Conservation (phyloP, 2,329 filamentous ascomycete genomes). For the Fusarium sp. region DNA sequence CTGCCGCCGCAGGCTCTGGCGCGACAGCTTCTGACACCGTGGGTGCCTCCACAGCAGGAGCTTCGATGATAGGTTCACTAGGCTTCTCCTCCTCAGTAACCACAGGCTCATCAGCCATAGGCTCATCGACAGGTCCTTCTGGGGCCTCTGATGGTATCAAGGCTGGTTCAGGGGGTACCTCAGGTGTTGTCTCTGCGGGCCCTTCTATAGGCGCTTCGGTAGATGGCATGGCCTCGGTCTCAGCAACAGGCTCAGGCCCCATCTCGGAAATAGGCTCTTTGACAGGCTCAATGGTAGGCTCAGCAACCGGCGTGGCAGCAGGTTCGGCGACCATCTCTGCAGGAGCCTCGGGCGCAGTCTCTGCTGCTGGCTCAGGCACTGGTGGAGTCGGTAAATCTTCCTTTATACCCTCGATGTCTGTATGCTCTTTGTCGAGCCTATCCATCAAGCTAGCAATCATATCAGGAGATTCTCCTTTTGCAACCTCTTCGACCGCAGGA, state of each 20-base stretch:
- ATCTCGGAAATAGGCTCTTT: not conserved
- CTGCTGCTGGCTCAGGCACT: slow-evolving; percentile 1
- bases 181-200: not conserved
- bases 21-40: slow-evolving; percentile 1
- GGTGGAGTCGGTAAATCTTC: not conserved
- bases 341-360: slow-evolving; percentile 25
- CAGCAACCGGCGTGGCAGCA: not conserved
- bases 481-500: slow-evolving; percentile 50
- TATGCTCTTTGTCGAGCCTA: slow-evolving; percentile 57
- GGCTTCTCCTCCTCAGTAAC: slow-evolving; percentile 14
- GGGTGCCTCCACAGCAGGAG: slow-evolving; percentile 2
- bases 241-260: not conserved
- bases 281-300: not conserved
- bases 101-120: not conserved
- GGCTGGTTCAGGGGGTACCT: slow-evolving; percentile 17
- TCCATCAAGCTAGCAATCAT: slow-evolving; percentile 60
- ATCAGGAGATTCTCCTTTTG: slow-evolving; percentile 49
- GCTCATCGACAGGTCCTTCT: slow-evolving; percentile 15
- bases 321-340: slow-evolving; percentile 5
- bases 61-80: slow-evolving; percentile 28
- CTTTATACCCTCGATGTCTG: slow-evolving; percentile 15
- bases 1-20: not conserved
- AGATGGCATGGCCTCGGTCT: not conserved
- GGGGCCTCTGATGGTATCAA: slow-evolving; percentile 25
- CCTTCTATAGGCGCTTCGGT: not conserved